Conservation (phyloP, 164 flowering plant genomes). For the Chimonanthus salicifolius region DNA sequence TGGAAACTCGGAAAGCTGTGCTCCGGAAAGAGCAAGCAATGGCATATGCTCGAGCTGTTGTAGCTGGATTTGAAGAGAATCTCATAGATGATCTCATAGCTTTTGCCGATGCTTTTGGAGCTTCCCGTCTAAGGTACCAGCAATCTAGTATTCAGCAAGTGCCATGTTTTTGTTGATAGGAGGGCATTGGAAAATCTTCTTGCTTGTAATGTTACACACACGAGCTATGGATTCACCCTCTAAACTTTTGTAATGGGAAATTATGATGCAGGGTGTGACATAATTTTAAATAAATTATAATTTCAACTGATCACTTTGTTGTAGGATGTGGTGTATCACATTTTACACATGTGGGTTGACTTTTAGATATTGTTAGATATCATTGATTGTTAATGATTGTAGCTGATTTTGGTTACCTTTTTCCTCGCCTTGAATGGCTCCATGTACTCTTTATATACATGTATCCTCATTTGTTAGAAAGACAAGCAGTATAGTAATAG, state of each 20-base stretch:
- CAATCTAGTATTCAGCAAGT: not conserved
- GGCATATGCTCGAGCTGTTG: slow-evolving; percentile 89
- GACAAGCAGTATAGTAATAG: no score
- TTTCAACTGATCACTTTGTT: not conserved
- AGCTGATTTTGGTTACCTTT: no score
- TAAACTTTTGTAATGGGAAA: no score
- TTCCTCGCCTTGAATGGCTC: no score
- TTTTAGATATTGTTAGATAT: no score
- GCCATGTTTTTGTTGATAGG: not conserved
- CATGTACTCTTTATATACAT: no score
- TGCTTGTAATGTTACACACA: not conserved
- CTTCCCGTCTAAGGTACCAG: slow-evolving; percentile 75
- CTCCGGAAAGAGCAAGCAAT: slow-evolving; percentile 88
- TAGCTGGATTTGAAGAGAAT: slow-evolving; percentile 71
- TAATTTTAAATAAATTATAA: no score
- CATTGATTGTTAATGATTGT: no score
- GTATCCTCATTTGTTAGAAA: no score
- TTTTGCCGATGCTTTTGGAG: slow-evolving; percentile 85
- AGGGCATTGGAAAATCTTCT: not conserved
- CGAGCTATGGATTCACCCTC: not conserved
- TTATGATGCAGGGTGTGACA: not conserved
- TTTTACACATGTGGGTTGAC: no score
- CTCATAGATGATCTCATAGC: slow-evolving; percentile 54
- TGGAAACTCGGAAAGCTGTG: slow-evolving; percentile 68
- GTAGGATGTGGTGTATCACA: not conserved